Conservation (phyloP, 352 stramenopile species). For the Globisporangium radiosum region DNA sequence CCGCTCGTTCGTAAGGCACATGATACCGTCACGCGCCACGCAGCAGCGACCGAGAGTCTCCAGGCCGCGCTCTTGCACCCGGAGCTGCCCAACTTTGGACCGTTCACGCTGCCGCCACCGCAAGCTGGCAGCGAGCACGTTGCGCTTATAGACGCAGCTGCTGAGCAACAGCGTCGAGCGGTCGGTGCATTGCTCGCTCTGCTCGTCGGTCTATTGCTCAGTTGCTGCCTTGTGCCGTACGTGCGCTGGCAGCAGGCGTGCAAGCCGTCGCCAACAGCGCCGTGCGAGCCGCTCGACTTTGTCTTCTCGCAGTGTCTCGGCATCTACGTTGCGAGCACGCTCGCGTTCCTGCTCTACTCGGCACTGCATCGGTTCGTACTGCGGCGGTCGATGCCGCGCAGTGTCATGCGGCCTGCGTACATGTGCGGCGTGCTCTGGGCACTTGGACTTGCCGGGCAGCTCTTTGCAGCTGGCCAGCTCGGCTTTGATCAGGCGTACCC, state of each 20-base stretch:
- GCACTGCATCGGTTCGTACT: conserved; percentile 71
- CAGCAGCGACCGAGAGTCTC: conserved; percentile 26
- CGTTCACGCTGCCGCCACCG: conserved; percentile 68
- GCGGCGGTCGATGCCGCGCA: conserved; percentile 68
- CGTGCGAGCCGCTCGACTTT: conserved; percentile 78
- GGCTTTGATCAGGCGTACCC: conserved; percentile 83
- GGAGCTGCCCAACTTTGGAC: conserved; percentile 78
- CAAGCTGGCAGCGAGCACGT: conserved; percentile 33
- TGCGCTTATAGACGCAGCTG: conserved; percentile 32
- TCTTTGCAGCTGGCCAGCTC: conserved; percentile 65
- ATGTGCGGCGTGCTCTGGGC: conserved; percentile 76
- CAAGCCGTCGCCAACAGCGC: conserved; percentile 25
- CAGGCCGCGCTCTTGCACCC: conserved; percentile 55
- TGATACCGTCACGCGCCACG: no score
- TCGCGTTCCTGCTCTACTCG: conserved; percentile 74
- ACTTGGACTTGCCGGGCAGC: conserved; percentile 54
- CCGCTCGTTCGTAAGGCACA: conserved; percentile 13
- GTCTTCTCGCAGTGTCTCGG: conserved; percentile 80
- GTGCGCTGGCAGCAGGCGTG: conserved; percentile 69
- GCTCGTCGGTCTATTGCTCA: conserved; percentile 61
- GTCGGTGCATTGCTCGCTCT: conserved; percentile 62
- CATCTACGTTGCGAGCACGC: conserved; percentile 72
- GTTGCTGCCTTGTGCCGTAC: conserved; percentile 73
- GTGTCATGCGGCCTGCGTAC: conserved; percentile 74
- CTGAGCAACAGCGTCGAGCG: conserved; percentile 49